Evolutionary conservation across 2,329 filamentous ascomycete genomes (phyloP).

Genomic region (Corniculantispora saksenae): DNA sequence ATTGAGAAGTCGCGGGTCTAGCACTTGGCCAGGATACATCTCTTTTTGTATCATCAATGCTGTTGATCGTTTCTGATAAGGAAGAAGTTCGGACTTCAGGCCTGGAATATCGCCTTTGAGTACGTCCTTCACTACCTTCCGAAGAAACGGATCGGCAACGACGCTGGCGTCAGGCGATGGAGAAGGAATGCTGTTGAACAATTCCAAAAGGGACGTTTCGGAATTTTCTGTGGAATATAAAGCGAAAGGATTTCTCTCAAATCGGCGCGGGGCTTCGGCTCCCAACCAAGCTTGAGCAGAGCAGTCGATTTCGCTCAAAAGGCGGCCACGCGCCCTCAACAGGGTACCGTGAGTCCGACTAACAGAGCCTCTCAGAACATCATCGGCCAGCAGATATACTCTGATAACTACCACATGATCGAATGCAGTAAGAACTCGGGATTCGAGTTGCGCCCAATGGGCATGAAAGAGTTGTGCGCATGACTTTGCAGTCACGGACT

Average conservation of each 20-base stretch:
- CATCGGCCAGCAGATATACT: slow-evolving; percentile 66
- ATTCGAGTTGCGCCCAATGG: slow-evolving; percentile 48
- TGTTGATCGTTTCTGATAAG: slow-evolving; percentile 78
- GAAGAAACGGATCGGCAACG: slow-evolving; percentile 52
- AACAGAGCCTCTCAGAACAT: slow-evolving; percentile 57
- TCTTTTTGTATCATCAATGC: slow-evolving; percentile 86
- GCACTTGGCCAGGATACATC: slow-evolving; percentile 57
- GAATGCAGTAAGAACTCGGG: slow-evolving; percentile 28
- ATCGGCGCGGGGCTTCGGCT: slow-evolving; percentile 23
- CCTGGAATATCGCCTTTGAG: slow-evolving; percentile 56
- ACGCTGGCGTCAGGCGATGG: slow-evolving; percentile 57
- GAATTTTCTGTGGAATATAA: slow-evolving; percentile 24
- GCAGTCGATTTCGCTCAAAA: slow-evolving; percentile 59
- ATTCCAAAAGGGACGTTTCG: slow-evolving; percentile 57
- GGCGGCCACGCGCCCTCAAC: slow-evolving; percentile 43
- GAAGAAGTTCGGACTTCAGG: slow-evolving; percentile 66
- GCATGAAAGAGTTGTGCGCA: slow-evolving; percentile 35
- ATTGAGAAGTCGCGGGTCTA: slow-evolving; percentile 72
- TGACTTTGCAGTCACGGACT: slow-evolving; percentile 24
- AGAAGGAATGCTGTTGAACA: slow-evolving; percentile 74
- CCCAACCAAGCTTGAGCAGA: slow-evolving; percentile 59
- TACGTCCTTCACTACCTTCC: slow-evolving; percentile 56
- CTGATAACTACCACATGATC: slow-evolving; percentile 41
- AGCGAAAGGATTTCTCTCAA: slow-evolving; percentile 34
- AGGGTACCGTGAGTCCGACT: slow-evolving; percentile 48